Evolutionary conservation across 768 basidiomycete genomes (phyloP), one percentile per base, ranked within the genome.

Genomic region (Rhodotorula kratochvilovae): DNA sequence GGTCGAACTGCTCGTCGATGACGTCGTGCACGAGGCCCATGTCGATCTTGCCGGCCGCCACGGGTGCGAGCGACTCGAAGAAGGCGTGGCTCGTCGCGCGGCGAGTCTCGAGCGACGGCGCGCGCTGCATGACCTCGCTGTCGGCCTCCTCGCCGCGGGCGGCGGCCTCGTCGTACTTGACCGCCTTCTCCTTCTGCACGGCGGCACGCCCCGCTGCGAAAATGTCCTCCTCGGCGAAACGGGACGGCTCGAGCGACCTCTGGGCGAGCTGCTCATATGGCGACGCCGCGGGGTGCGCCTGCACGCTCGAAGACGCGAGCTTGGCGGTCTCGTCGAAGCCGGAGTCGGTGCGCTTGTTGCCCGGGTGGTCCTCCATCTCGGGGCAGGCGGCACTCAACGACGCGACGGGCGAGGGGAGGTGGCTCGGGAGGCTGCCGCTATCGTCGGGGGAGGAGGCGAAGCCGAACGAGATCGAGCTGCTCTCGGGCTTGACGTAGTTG

Each of bases 341-440:
- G 21, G 17, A 23, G 31, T 6, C 60, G 31, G 11, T 17, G 33
- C 16, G 31, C 21, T 6, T 21, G 43, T 27, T 10, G 16, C 5
- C 5, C 17, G 43, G 53, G 36, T 36, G 4, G 51, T 42, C 39
- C 10, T 39, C 39, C 8, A 39, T 13, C 8, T 39, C 39, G 39
- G 16, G n/a, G n/a, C n/a, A 35, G 7, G 25, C 50, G 15, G 2
- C 31, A 15, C 25, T 27, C 27, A 15, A 10, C 25, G 70, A 71
- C 31, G n/a, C 19, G 33, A 35, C 36, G 12, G 70, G 70, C 19
- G 70, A 71, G 25, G 70, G 70, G 39, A 71, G 65, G 31, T 71
- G 64, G 50, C 70, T 71, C 8, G 53, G 54, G 39, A 29, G 31
- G 29, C 63, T 61, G 16, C 8, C 31, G 6, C 16, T 10, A 11